These are phyloP conservation scores for Elongisporangium prolatum DNA, from an alignment of 352 stramenopile genomes.

Conservation along the genomic window DNA sequence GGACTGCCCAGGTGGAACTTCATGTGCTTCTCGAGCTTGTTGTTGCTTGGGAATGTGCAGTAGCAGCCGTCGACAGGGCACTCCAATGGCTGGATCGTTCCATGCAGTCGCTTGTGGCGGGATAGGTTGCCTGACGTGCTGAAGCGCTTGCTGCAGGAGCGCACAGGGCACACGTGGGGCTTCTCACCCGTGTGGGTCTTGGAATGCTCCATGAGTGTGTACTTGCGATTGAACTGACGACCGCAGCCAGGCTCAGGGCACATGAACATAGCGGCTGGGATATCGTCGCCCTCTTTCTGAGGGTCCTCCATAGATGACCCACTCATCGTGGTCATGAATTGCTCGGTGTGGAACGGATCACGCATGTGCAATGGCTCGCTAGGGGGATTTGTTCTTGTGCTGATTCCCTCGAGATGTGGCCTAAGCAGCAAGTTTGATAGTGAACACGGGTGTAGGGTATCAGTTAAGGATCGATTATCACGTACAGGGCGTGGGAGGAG, in stretches of 20 bases:
- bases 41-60: constrained; percentile 37
- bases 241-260: constrained; percentile 21
- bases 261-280: constrained; percentile 19
- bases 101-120: constrained; percentile 47
- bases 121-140: constrained; percentile 52
- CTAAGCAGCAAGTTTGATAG: neutral
- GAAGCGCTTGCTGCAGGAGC: constrained; percentile 42
- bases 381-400: neutral
- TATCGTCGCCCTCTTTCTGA: neutral
- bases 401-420: neutral
- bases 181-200: constrained; percentile 57
- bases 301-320: neutral
- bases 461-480: neutral
- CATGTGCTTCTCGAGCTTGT: constrained; percentile 56
- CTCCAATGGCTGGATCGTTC: constrained; percentile 29
- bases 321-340: neutral
- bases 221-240: constrained; percentile 38
- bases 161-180: constrained; percentile 32
- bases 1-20: constrained; percentile 38
- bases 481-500: neutral
- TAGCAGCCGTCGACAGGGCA: constrained; percentile 30
- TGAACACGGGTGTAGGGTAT: neutral
- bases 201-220: constrained; percentile 43
- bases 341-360: neutral
- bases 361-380: neutral